Conservation (phyloP, 768 basidiomycete species). For the Suillus subaureus region DNA sequence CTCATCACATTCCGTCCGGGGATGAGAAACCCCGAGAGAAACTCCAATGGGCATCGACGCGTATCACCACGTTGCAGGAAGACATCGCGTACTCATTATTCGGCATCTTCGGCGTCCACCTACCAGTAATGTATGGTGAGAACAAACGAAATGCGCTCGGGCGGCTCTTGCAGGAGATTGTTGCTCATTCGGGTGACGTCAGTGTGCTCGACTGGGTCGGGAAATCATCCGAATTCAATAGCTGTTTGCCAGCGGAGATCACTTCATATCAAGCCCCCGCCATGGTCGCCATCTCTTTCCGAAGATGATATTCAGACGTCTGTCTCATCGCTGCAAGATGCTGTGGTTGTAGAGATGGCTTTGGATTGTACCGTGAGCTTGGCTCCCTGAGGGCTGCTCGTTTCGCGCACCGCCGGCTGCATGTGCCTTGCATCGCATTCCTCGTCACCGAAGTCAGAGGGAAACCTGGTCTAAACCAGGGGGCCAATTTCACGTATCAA, state of each 20-base stretch:
- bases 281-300: constrained; percentile 16
- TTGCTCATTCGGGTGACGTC: constrained; percentile 11
- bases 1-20: background rate
- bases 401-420: background rate
- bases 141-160: constrained; percentile 4
- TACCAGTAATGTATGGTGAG: background rate
- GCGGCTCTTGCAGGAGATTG: constrained; percentile 14
- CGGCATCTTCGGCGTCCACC: background rate
- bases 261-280: constrained; percentile 29
- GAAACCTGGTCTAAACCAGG: background rate
- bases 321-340: background rate
- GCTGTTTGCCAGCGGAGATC: constrained; percentile 17
- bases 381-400: background rate
- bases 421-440: background rate
- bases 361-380: background rate
- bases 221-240: constrained; percentile 18
- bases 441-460: background rate
- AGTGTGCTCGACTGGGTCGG: constrained; percentile 23
- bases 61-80: background rate
- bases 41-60: background rate
- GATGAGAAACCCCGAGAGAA: background rate
- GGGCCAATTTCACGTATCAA: background rate
- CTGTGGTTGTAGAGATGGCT: background rate
- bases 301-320: background rate
- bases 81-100: background rate